A percentile compares a stretch with the other conserved stretches of the same genome.
These are phyloP conservation scores for Venturia nashicola DNA, from an alignment of 2,329 filamentous ascomycete species.

Conservation along the genomic window DNA sequence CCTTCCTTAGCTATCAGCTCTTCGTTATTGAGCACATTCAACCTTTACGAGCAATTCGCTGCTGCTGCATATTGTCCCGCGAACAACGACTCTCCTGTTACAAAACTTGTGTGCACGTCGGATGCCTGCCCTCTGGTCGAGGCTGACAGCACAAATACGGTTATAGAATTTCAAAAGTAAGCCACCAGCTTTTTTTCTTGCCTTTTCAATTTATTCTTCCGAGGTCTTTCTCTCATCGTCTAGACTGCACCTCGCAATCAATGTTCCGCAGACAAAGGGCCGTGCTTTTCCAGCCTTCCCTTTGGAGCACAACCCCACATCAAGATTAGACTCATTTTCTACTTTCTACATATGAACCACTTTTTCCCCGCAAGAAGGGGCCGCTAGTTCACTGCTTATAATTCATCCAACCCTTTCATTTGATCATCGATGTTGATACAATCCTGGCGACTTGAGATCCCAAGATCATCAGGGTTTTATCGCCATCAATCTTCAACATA, in stretches of 20 bases:
- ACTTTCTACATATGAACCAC: neutral
- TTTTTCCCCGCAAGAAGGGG: too few relatives aligned
- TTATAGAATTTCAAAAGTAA: conserved; percentile 10
- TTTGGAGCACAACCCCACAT: neutral
- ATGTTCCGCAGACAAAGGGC: neutral
- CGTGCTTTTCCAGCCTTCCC: neutral
- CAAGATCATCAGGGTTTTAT: too few relatives aligned
- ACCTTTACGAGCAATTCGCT: conserved; percentile 32
- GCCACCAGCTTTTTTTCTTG: neutral
- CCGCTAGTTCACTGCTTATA: too few relatives aligned
- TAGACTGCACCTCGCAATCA: neutral
- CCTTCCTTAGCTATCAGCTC: neutral
- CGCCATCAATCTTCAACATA: neutral
- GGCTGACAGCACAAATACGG: conserved; percentile 30
- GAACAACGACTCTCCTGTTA: conserved; percentile 31
- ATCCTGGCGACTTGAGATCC: too few relatives aligned
- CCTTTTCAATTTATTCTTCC: neutral
- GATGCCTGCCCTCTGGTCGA: conserved; percentile 38
- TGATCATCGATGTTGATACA: too few relatives aligned
- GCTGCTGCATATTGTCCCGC: conserved; percentile 39
- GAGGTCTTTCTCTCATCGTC: neutral
- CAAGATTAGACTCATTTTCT: neutral
- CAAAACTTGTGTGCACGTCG: conserved; percentile 22
- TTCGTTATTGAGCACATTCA: neutral
- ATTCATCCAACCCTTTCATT: too few relatives aligned